Percentiles rank a stretch among this genome's conserved stretches.
These are phyloP conservation scores for Oenanthe javanica DNA, from an alignment of 140 eudicot species.

Conservation along the genomic window DNA sequence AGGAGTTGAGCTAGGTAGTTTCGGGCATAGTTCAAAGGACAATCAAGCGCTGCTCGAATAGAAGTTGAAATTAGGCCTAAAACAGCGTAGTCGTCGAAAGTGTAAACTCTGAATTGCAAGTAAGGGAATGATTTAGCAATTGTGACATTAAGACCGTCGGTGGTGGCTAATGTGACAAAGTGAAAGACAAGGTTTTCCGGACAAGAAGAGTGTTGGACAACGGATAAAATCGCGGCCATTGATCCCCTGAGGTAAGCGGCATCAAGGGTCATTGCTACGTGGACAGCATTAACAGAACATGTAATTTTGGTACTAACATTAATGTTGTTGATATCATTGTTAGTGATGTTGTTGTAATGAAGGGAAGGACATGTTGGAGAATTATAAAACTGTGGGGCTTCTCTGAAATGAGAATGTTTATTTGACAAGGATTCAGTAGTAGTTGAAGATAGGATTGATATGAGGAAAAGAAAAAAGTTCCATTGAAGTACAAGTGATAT, in stretches of 20 bases:
- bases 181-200: constrained; percentile 79
- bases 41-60: constrained; percentile 78
- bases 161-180: constrained; percentile 43
- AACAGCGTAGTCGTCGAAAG: constrained; percentile 50
- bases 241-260: constrained; percentile 81
- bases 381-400: constrained; percentile 83
- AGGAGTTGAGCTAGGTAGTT: constrained; percentile 71
- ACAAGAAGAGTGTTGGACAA: constrained; percentile 87
- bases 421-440: constrained; percentile 4
- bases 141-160: constrained; percentile 34
- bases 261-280: constrained; percentile 94
- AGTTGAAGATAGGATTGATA: constrained; percentile 6
- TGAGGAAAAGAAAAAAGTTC: constrained; percentile 14
- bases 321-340: background rate
- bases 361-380: constrained; percentile 49
- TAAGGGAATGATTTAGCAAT: constrained; percentile 64
- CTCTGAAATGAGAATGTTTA: constrained; percentile 38
- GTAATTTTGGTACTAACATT: background rate
- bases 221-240: constrained; percentile 87
- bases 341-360: background rate
- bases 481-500: background rate
- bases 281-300: constrained; percentile 41
- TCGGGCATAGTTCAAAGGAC: constrained; percentile 82
- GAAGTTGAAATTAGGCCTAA: constrained; percentile 81
- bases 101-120: constrained; percentile 44